Conservation (phyloP, 768 basidiomycete species). For the Calocera viscosa region DNA sequence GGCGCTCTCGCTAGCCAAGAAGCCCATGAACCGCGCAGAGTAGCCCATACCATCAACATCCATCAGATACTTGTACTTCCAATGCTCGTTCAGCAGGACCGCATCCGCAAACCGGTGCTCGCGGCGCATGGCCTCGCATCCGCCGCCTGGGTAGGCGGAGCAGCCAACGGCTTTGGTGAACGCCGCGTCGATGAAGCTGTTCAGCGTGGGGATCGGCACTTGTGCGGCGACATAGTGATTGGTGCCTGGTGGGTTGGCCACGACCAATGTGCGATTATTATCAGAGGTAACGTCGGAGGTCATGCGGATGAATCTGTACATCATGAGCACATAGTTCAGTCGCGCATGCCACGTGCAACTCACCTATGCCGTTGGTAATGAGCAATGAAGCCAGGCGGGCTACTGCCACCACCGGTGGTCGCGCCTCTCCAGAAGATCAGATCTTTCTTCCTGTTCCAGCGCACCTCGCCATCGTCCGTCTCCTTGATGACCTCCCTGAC, state of each 20-base stretch:
- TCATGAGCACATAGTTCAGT: neutral
- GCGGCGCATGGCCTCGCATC: conserved; percentile 48
- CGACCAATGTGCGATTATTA: conserved; percentile 49
- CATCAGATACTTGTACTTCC: conserved; percentile 85
- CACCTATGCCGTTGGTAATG: conserved; percentile 82
- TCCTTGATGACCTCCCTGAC: conserved; percentile 58
- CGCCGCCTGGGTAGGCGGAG: conserved; percentile 56
- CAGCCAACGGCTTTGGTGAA: conserved; percentile 69
- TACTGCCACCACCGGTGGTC: conserved; percentile 85
- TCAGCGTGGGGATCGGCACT: conserved; percentile 50
- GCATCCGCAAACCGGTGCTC: conserved; percentile 60
- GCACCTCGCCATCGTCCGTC: conserved; percentile 70
- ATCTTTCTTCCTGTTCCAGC: conserved; percentile 82
- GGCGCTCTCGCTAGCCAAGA: conserved; percentile 75
- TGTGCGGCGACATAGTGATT: conserved; percentile 46
- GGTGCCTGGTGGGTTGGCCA: conserved; percentile 51
- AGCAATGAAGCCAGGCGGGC: conserved; percentile 67
- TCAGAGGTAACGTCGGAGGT: conserved; percentile 41
- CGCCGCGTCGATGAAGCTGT: conserved; percentile 65
- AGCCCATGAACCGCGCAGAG: conserved; percentile 75
- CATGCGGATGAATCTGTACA: conserved; percentile 58
- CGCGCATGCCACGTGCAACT: conserved; percentile 18
- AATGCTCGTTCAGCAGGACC: conserved; percentile 72
- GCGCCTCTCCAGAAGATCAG: conserved; percentile 92
- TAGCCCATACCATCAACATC: conserved; percentile 96